Evolutionary conservation across 257 asterid species (phyloP).

Genomic region (Vinca minor): DNA sequence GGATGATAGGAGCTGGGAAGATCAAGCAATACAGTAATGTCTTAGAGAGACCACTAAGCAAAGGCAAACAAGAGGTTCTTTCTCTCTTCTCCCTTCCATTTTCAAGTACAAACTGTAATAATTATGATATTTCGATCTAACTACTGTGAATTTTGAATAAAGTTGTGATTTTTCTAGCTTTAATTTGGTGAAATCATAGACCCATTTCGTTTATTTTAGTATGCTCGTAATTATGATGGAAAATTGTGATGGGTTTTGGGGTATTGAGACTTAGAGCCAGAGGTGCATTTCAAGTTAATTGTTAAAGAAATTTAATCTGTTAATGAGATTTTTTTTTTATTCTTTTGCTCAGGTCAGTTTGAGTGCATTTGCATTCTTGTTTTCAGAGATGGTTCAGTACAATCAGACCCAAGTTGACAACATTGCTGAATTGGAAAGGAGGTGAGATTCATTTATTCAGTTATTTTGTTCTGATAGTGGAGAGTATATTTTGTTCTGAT

Average conservation of each 20-base stretch:
- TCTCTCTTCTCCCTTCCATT: neutral
- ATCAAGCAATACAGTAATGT: conserved; percentile 79
- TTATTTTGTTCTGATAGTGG: neutral
- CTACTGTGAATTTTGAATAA: neutral
- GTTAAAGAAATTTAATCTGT: neutral
- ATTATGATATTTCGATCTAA: neutral
- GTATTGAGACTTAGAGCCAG: neutral
- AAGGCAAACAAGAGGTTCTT: conserved; percentile 93
- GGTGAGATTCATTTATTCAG: neutral
- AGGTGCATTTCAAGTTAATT: too few relatives aligned
- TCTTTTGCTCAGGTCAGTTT: conserved; percentile 21
- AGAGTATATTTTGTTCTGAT: too few relatives aligned
- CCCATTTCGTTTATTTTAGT: neutral
- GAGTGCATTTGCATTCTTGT: conserved; percentile 82
- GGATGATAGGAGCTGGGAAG: conserved; percentile 83
- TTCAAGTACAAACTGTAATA: neutral
- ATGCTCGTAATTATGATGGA: neutral
- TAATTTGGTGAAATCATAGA: neutral
- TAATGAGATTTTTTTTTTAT: neutral
- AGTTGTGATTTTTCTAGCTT: conserved; percentile 4
- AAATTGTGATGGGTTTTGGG: conserved; percentile 7
- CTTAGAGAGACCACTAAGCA: conserved; percentile 76
- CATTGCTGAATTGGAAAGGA: conserved; percentile 47
- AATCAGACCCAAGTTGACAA: conserved; percentile 89
- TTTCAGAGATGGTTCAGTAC: conserved; percentile 91